Percentiles rank a stretch among this genome's conserved stretches.
These are phyloP conservation scores for Gnomoniopsis sp. DNA, from an alignment of 2,329 filamentous ascomycete genomes.

Conservation along the genomic window DNA sequence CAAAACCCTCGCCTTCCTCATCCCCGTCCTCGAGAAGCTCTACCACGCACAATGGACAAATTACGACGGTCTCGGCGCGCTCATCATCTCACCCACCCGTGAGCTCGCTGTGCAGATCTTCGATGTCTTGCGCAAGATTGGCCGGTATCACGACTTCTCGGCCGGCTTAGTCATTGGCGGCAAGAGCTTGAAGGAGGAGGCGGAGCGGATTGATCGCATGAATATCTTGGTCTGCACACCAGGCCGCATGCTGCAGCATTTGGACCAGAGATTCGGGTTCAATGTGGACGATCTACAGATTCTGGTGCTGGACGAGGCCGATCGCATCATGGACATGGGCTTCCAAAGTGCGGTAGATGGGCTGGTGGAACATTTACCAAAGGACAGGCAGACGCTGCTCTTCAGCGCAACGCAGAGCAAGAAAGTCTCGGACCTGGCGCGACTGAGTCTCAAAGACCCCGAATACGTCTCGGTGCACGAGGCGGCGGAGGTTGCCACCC, in stretches of 20 bases:
- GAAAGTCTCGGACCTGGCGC: conserved; percentile 85
- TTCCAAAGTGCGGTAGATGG: conserved; percentile 90
- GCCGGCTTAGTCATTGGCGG: conserved; percentile 92
- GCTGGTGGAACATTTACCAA: conserved; percentile 85
- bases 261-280: conserved; percentile 89
- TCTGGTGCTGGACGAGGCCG: conserved; percentile 90
- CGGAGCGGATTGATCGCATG: conserved; percentile 72
- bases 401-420: conserved; percentile 97
- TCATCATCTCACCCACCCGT: conserved; percentile 90
- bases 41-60: conserved; percentile 88
- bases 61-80: conserved; percentile 83
- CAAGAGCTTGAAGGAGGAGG: conserved; percentile 83
- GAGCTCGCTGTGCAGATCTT: conserved; percentile 97
- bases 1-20: conserved; percentile 89
- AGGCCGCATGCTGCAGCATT: conserved; percentile 89
- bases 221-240: conserved; percentile 97
- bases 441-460: conserved; percentile 82
- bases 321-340: conserved; percentile 96
- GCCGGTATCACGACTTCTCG: conserved; percentile 83
- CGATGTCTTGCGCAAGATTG: conserved; percentile 86
- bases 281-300: conserved; percentile 90
- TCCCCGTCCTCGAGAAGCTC: conserved; percentile 89
- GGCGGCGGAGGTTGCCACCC: conserved; percentile 73
- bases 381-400: conserved; percentile 81
- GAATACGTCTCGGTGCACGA: conserved; percentile 96